Base-by-base conservation (phyloP, 805 yeast species). In the Starmerella cellae region DNA sequence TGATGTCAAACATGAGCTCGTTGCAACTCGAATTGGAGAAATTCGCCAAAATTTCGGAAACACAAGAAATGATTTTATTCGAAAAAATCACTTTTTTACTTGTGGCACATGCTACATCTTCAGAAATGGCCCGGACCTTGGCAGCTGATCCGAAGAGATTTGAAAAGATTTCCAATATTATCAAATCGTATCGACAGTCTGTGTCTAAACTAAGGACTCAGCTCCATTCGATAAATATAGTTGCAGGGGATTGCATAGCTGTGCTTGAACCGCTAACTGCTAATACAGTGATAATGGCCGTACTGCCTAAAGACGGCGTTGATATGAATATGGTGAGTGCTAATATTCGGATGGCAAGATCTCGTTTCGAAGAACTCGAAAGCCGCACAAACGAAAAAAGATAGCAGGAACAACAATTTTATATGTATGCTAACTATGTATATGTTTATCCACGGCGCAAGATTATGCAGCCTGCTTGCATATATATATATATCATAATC, bases 151-250 rank as follows among this genome's bases (percentile, higher is more conserved):
- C 96, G 5, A 84, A 88, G 54, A 67, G 97, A 54, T 88, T 87
- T 56, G 97, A 88, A 58, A 88, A 87, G 58, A 85, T 88, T 20
- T 81, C 94, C 20, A 87, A 84, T 59, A 85, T 88, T 45, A 83
- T 88, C 68, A 88, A 88, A 57, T 84, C 94, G 21, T 88, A 82
- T 62, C 85, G 91, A 56, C 96, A 88, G 61, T 81, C 93, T 51
- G 84, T 91, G 35, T 76, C 82, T 39, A 87, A 84, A 59, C 68
- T 88, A 55, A 73, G 94, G 56, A 74, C 95, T 4, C 87, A 83
- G 53, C 83, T 88, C 60, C 78, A 73, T 49, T 78, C 82, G 37
- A 62, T 88, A 38, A 74, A 80, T 17, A 68, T 88, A 27, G 77
- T 79, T 45, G 94, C 67, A 14, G 51, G 47, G 35, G 57, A 55